Evolutionary conservation across 2,329 filamentous ascomycete genomes (phyloP).

Genomic region (Talaromyces amestolkiae): DNA sequence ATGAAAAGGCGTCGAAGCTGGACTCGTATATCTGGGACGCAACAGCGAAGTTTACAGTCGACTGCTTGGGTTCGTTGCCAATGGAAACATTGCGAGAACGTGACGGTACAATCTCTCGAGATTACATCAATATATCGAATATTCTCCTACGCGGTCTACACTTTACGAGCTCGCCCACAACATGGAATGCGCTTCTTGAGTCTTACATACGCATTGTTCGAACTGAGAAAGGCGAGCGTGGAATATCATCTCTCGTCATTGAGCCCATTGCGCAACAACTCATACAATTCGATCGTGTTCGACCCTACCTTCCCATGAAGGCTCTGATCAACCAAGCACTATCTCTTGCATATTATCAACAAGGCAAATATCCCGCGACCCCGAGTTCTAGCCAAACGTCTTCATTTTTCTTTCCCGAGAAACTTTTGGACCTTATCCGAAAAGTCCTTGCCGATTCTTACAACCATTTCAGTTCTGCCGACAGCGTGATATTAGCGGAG

Average conservation of each 20-base stretch:
- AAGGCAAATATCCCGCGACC: slow-evolving; percentile 2
- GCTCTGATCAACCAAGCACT: slow-evolving; percentile 36
- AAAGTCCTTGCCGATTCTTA: slow-evolving; percentile 58
- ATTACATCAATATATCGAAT: slow-evolving; percentile 67
- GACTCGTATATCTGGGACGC: slow-evolving; percentile 36
- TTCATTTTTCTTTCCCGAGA: slow-evolving; percentile 39
- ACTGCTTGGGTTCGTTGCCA: slow-evolving; percentile 42
- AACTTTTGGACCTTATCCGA: slow-evolving; percentile 62
- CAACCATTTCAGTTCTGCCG: slow-evolving; percentile 38
- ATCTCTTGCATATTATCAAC: slow-evolving; percentile 32
- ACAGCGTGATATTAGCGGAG: slow-evolving; percentile 40
- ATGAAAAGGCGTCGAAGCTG: slow-evolving; percentile 20
- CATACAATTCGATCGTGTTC: slow-evolving; percentile 28
- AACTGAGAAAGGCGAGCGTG: slow-evolving; percentile 65
- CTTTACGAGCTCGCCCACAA: slow-evolving; percentile 28
- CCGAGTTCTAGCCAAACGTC: neutral
- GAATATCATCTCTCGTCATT: slow-evolving; percentile 63
- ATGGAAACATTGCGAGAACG: slow-evolving; percentile 44
- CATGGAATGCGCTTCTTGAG: slow-evolving; percentile 56
- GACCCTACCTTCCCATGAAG: slow-evolving; percentile 36
- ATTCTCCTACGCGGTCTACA: slow-evolving; percentile 61
- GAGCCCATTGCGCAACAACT: slow-evolving; percentile 66
- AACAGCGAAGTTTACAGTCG: slow-evolving; percentile 33
- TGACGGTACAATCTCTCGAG: slow-evolving; percentile 57
- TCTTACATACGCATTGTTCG: slow-evolving; percentile 57